Percentiles rank a stretch among this genome's conserved stretches.
Conservation (phyloP, 2,329 filamentous ascomycete genomes). For the Scytalidium lignicola region DNA sequence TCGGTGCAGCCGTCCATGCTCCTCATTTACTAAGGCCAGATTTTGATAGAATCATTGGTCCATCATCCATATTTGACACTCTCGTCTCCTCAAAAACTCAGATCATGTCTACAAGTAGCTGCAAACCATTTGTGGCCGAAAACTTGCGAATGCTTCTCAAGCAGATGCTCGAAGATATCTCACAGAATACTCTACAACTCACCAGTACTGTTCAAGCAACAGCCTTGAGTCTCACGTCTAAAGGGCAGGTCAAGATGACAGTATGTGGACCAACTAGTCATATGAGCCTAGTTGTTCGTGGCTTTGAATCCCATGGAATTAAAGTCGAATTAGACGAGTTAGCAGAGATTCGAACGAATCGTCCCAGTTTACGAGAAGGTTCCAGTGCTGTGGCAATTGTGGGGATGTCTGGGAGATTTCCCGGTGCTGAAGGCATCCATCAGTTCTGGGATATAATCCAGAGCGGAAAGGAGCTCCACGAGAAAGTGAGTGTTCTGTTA, state of each 20-base stretch:
- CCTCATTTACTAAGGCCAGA: constrained; percentile 14
- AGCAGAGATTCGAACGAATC: too few relatives aligned
- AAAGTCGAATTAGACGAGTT: too few relatives aligned
- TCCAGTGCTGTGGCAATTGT: constrained; percentile 30
- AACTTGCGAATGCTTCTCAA: constrained; percentile 10
- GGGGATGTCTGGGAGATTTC: constrained; percentile 29
- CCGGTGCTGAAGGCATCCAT: constrained; percentile 25
- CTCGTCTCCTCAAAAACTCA: too few relatives aligned
- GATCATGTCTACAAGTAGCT: background rate
- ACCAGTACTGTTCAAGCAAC: constrained; percentile 10
- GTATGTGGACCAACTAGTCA: constrained; percentile 33
- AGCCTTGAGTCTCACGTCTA: background rate
- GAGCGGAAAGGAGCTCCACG: constrained; percentile 68
- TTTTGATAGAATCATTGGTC: constrained; percentile 1
- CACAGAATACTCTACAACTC: too few relatives aligned
- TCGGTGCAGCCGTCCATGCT: constrained; percentile 18
- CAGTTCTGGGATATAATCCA: constrained; percentile 41
- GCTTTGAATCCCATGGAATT: background rate
- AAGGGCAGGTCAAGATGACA: constrained; percentile 37
- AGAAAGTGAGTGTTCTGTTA: constrained; percentile 1
- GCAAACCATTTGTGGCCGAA: too few relatives aligned
- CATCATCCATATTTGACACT: background rate
- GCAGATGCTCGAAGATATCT: constrained; percentile 12
- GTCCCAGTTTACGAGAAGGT: background rate
- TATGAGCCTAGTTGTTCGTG: background rate